Percentiles rank a stretch among this genome's conserved stretches.
phyloP scores from a whole-genome alignment of 345 rosid genomes.

The Salix koriyanagi region DNA sequence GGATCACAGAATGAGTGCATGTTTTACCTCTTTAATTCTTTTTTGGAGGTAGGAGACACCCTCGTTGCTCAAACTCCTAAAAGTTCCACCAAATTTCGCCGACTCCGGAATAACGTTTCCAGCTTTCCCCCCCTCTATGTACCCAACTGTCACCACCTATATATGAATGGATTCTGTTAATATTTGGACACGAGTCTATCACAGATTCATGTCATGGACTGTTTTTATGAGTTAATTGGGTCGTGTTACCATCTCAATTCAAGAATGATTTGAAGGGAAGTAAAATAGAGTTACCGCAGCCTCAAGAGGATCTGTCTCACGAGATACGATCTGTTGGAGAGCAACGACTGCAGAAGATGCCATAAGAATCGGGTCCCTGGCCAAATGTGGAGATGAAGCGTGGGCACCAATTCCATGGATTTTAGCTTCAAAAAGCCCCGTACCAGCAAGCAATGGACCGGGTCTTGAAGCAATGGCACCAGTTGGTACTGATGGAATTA shows the following conservation, averaged over 20 bases:
- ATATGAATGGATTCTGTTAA: neutral
- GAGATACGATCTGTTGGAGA: conserved; percentile 68
- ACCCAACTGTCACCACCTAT: conserved; percentile 65
- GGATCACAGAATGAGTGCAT: neutral
- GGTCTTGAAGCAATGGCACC: conserved; percentile 55
- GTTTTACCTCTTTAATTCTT: conserved; percentile 47
- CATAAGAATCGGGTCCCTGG: conserved; percentile 61
- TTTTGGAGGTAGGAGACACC: conserved; percentile 50
- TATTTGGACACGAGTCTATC: too few species aligned
- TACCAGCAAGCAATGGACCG: conserved; percentile 61
- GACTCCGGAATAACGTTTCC: conserved; percentile 53
- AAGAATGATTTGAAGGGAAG: neutral
- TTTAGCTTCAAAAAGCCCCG: conserved; percentile 46
- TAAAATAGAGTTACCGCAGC: conserved; percentile 42
- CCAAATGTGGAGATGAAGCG: conserved; percentile 48
- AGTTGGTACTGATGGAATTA: conserved; percentile 43
- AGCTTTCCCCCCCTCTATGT: conserved; percentile 56
- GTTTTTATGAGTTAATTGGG: too few species aligned
- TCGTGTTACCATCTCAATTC: too few species aligned
- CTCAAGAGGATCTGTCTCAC: conserved; percentile 65
- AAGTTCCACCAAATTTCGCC: conserved; percentile 58
- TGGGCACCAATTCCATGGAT: conserved; percentile 62
- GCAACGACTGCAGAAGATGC: conserved; percentile 58
- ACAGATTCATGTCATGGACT: too few species aligned
- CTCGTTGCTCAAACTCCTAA: conserved; percentile 48